Base-by-base conservation (phyloP, 768 basidiomycete genomes). In the Pleurotus salmoneostramineus region DNA sequence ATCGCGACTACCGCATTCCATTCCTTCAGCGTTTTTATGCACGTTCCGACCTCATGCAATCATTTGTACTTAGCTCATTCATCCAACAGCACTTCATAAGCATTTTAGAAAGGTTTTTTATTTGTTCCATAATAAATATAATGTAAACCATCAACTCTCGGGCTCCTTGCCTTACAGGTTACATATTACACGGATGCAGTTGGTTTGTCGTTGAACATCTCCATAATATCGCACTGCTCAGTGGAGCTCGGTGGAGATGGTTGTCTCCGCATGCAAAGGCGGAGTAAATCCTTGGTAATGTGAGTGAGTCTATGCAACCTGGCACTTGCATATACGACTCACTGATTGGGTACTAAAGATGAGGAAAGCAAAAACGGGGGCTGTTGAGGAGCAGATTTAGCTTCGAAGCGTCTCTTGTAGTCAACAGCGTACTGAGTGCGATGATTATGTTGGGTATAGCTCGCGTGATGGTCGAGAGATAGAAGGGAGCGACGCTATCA, bases 41-140 rank as follows among this genome's bases (percentile, higher is more conserved):
- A 27, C 46, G 47, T 56, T 33, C 33, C 32, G 44, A 58, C 50
- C 51, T 61, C 57, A 60, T 50, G 33, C 33, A 14, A n/a, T 55
- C 27, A 56, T 60, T 34, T 63, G 63, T 65, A 63, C 62, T 48
- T 61, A 58, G 61, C 36, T 59, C 58, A 64, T 55, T 43, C 35
- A 31, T 40, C n/a, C 33, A 32, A 32, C 44, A 40, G 40, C 52
- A 55, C 60, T 47, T 58, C 58, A 59, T 60, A 58, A 11, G 17
- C 8, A 63, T 55, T 57, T 60, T 60, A 57, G 59, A 57, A 50
- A 52, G 58, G 56, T 54, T 45, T 59, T 56, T n/a, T 31, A 46
- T 43, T 27, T 55, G 15, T 33, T 42, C 34, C 40, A n/a, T 56
- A 17, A n/a, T 11, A 33, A 31, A 50, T 50, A 50, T 36, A 56